Percentiles rank a stretch among this genome's conserved stretches.
These are phyloP conservation scores for Chlorella sp. DNA, from an alignment of 139 green algal species.

Conservation along the genomic window DNA sequence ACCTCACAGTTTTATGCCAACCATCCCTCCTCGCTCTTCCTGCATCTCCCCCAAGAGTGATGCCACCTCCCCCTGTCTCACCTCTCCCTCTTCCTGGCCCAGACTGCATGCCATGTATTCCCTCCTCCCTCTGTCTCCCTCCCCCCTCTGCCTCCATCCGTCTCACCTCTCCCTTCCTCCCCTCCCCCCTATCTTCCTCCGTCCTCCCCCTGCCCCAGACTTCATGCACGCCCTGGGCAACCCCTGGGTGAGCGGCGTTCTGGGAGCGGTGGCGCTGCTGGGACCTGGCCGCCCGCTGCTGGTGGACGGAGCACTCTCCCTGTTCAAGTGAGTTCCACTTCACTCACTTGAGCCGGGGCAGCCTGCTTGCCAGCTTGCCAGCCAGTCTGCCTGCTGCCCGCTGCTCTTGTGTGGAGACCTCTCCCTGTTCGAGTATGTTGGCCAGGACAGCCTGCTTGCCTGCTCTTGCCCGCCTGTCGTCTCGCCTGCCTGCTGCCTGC, in stretches of 20 bases:
- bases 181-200: not conserved
- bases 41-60: too few species aligned
- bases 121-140: too few species aligned
- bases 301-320: constrained; percentile 69
- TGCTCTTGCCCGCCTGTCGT: not conserved
- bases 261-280: constrained; percentile 83
- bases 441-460: too few species aligned
- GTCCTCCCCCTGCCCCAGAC: not conserved
- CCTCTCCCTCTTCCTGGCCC: too few species aligned
- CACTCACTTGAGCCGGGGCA: not conserved
- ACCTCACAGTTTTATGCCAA: too few species aligned
- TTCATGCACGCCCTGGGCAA: constrained; percentile 73
- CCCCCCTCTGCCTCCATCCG: too few species aligned
- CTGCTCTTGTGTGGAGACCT: too few species aligned
- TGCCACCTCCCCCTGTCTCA: too few species aligned
- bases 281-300: constrained; percentile 81
- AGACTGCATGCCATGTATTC: too few species aligned
- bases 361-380: not conserved
- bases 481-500: too few species aligned
- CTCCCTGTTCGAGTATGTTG: too few species aligned
- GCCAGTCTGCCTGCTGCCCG: not conserved
- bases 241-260: constrained; percentile 63
- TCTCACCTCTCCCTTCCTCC: not conserved
- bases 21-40: too few species aligned
- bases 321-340: constrained; percentile 51